phyloP scores from a whole-genome alignment of 2,329 filamentous ascomycete species.

The Penicillium corylophilum region DNA sequence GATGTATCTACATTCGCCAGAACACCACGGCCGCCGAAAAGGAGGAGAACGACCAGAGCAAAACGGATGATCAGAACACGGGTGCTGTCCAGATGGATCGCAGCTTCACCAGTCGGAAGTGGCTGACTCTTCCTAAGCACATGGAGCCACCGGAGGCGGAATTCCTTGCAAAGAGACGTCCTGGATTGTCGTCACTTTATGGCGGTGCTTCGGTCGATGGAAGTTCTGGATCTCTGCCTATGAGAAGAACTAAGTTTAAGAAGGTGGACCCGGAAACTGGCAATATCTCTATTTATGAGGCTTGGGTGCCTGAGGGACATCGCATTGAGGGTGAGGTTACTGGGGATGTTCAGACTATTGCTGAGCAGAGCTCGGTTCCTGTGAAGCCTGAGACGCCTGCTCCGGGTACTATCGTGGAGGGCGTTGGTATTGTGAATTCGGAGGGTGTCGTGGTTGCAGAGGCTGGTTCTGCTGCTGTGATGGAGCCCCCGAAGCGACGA shows the following conservation, averaged over 20 bases:
- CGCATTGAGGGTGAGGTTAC: slow-evolving; percentile 78
- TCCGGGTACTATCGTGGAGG: slow-evolving; percentile 60
- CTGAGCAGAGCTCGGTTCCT: slow-evolving; percentile 39
- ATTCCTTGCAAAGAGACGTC: slow-evolving; percentile 62
- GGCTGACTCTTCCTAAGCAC: slow-evolving; percentile 57
- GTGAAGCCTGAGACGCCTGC: slow-evolving; percentile 47
- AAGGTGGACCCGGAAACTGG: slow-evolving; percentile 72
- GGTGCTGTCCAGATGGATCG: slow-evolving; percentile 37
- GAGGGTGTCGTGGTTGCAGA: slow-evolving; percentile 59
- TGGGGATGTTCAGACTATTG: slow-evolving; percentile 50
- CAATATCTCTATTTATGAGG: slow-evolving; percentile 79
- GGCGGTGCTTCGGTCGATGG: slow-evolving; percentile 33
- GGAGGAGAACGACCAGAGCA: slow-evolving; percentile 37
- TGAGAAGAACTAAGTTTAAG: slow-evolving; percentile 78
- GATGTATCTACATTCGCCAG: slow-evolving; percentile 71
- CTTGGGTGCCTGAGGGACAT: slow-evolving; percentile 77
- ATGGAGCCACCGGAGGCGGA: slow-evolving; percentile 60
- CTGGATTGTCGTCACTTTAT: slow-evolving; percentile 57
- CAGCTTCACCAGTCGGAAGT: slow-evolving; percentile 59
- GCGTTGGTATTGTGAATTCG: slow-evolving; percentile 59
- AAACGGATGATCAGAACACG: slow-evolving; percentile 33
- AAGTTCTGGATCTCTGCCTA: slow-evolving; percentile 48
- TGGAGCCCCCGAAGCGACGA: slow-evolving; percentile 58
- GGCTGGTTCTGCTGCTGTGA: slow-evolving; percentile 43
- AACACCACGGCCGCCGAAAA: slow-evolving; percentile 43